Conservation (phyloP, 2,329 filamentous ascomycete genomes). For the Pseudogymnoascus sp. region DNA sequence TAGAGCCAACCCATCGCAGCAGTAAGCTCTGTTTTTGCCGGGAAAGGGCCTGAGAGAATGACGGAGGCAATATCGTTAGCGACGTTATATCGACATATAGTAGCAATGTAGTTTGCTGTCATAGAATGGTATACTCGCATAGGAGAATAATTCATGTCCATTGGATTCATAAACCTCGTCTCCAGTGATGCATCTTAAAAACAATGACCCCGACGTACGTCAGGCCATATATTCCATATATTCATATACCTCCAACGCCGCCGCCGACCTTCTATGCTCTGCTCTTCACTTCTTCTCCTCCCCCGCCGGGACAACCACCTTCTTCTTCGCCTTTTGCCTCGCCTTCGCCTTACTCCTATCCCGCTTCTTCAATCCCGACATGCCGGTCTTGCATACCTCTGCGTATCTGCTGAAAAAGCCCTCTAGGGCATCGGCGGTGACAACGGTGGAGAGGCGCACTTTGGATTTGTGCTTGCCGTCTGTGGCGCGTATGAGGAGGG, state of each 20-base stretch:
- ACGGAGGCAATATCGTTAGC: neutral
- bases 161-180: neutral
- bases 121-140: neutral
- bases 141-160: neutral
- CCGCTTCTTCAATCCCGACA: constrained; percentile 83
- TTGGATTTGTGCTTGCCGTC: constrained; percentile 63
- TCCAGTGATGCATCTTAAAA: neutral
- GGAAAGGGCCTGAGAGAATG: too few species aligned
- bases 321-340: constrained; percentile 60
- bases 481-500: constrained; percentile 73
- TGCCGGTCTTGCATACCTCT: constrained; percentile 81
- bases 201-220: neutral
- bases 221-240: neutral
- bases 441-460: constrained; percentile 74
- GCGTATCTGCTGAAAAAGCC: constrained; percentile 78
- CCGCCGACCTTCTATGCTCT: neutral
- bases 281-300: constrained; percentile 19
- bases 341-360: constrained; percentile 79
- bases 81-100: neutral
- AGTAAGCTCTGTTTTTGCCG: neutral
- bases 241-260: constrained; percentile 1
- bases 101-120: neutral
- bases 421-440: constrained; percentile 67
- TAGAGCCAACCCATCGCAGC: neutral
- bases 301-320: constrained; percentile 23